Evolutionary conservation across 345 rosid genomes (phyloP).

Genomic region (Heritiera fomes): DNA sequence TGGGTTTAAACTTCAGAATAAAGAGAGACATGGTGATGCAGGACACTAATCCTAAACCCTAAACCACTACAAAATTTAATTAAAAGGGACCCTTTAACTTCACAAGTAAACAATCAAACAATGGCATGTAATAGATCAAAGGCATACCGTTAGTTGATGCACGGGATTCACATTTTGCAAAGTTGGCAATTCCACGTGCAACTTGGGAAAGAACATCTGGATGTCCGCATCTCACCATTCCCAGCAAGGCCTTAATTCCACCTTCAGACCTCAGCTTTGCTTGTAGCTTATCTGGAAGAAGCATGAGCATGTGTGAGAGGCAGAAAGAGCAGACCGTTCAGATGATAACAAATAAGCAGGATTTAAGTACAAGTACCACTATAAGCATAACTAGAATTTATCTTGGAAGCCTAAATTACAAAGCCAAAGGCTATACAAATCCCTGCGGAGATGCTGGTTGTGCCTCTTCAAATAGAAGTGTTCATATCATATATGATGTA

Average conservation of each 20-base stretch:
- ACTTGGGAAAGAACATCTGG: conserved; percentile 98
- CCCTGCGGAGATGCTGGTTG: not conserved
- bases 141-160: conserved; percentile 75
- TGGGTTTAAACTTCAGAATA: not conserved
- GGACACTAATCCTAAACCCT: not conserved
- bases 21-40: not conserved
- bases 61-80: not conserved
- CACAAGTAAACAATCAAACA: conserved; percentile 17
- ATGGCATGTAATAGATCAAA: not conserved
- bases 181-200: conserved; percentile 96
- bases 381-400: not conserved
- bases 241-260: conserved; percentile 93
- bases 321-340: not conserved
- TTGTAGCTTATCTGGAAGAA: conserved; percentile 79
- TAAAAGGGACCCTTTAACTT: not conserved
- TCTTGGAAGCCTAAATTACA: conserved; percentile 13
- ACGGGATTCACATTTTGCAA: conserved; percentile 97
- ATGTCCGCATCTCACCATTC: conserved; percentile 92
- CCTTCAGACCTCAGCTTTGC: conserved; percentile 85
- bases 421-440: not conserved
- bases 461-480: not conserved
- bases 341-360: not conserved
- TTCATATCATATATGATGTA: not conserved
- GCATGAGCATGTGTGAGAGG: not conserved
- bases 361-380: not conserved